A percentile compares a stretch with the other conserved stretches of the same genome.
Conservation (phyloP, 2,329 filamentous ascomycete genomes). For the Epichloe hybrida region DNA sequence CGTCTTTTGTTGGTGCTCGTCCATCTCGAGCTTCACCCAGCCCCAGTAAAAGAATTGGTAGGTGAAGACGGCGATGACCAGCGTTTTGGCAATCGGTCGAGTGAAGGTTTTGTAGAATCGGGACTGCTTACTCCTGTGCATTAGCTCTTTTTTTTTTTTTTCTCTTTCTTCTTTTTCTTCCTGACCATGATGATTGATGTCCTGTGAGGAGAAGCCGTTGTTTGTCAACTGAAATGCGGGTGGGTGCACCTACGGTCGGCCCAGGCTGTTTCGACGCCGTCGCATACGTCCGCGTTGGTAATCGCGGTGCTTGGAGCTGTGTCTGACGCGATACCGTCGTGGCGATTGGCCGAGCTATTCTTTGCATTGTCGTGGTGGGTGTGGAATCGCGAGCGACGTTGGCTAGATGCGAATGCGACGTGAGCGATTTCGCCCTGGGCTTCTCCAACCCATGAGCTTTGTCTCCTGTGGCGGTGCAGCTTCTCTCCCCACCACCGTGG, state of each 20-base stretch:
- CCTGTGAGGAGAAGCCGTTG: not conserved
- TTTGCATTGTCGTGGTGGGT: not conserved
- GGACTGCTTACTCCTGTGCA: conserved; percentile 25
- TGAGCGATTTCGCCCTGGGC: too few relatives aligned
- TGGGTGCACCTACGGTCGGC: conserved; percentile 11
- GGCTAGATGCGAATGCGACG: not conserved
- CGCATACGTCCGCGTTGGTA: conserved; percentile 11
- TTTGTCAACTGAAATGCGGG: too few relatives aligned
- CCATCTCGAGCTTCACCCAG: conserved; percentile 61
- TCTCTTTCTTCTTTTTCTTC: not conserved
- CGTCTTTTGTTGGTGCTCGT: conserved; percentile 50
- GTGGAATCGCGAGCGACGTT: too few relatives aligned
- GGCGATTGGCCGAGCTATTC: not conserved
- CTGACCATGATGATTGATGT: not conserved
- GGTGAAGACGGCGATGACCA: conserved; percentile 61
- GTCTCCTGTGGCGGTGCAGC: not conserved
- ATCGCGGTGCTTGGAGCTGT: not conserved
- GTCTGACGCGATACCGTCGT: not conserved
- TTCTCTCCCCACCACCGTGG: not conserved
- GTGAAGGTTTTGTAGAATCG: conserved; percentile 65
- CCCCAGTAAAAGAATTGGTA: conserved; percentile 66
- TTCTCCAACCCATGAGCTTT: not conserved
- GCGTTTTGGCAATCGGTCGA: conserved; percentile 58
- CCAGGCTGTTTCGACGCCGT: conserved; percentile 13
- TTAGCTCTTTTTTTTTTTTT: not conserved